Evolutionary conservation across 1,139 yeast species (phyloP).

Genomic region (Diutina ranongensis): DNA sequence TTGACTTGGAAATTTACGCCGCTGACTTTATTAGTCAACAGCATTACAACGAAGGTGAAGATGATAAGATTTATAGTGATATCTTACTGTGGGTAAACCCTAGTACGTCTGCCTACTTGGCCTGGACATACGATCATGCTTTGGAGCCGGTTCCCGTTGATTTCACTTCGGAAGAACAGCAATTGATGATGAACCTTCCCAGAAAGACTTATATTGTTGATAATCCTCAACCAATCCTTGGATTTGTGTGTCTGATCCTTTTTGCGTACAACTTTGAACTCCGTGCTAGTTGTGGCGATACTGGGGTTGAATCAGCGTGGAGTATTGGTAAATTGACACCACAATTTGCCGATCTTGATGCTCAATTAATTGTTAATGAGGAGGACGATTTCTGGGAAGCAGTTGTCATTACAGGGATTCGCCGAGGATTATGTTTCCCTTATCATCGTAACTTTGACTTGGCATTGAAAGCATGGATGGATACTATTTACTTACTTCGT

Average conservation of each 20-base stretch:
- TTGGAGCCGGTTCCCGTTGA: constrained; percentile 21
- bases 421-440: constrained; percentile 73
- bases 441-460: constrained; percentile 63
- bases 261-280: constrained; percentile 69
- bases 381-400: constrained; percentile 28
- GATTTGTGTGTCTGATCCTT: constrained; percentile 51
- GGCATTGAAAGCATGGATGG: constrained; percentile 57
- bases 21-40: constrained; percentile 63
- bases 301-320: constrained; percentile 88
- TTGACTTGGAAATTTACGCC: constrained; percentile 82
- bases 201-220: constrained; percentile 46
- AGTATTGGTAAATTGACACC: constrained; percentile 79
- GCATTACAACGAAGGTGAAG: constrained; percentile 40
- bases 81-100: constrained; percentile 52
- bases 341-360: constrained; percentile 62
- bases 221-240: constrained; percentile 40
- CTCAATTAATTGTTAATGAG: constrained; percentile 31
- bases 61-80: constrained; percentile 38
- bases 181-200: constrained; percentile 59
- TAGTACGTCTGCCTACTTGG: constrained; percentile 26
- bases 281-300: constrained; percentile 67
- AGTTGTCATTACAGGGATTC: constrained; percentile 44
- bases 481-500: constrained; percentile 51
- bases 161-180: constrained; percentile 50
- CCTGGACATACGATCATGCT: constrained; percentile 31